phyloP scores from a whole-genome alignment of 116 monocot species.

The Papilionanthe hybrid region DNA sequence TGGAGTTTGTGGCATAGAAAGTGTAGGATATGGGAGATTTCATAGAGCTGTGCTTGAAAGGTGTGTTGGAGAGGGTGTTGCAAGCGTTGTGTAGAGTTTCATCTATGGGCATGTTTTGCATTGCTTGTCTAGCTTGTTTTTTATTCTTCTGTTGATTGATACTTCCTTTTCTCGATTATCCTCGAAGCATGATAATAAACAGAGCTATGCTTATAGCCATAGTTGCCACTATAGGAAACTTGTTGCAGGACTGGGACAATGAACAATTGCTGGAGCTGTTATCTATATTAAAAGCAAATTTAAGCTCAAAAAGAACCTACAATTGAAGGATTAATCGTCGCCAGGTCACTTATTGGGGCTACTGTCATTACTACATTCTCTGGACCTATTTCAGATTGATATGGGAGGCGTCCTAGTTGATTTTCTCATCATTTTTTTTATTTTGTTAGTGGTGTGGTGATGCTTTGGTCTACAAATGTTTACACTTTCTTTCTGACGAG shows the following conservation, averaged over 20 bases:
- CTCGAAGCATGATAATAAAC: conserved; percentile 21
- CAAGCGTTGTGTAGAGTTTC: neutral
- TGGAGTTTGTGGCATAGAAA: neutral
- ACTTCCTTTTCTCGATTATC: neutral
- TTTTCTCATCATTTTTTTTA: conserved; percentile 53
- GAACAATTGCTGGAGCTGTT: conserved; percentile 75
- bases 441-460: conserved; percentile 51
- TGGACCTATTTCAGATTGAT: conserved; percentile 48
- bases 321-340: conserved; percentile 65
- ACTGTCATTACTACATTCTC: conserved; percentile 57
- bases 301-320: conserved; percentile 44
- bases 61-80: neutral
- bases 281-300: conserved; percentile 70
- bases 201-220: conserved; percentile 69
- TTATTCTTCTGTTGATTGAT: neutral
- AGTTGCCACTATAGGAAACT: conserved; percentile 72
- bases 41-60: neutral
- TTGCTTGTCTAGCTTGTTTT: neutral
- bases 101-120: neutral
- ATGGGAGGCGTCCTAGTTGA: conserved; percentile 52
- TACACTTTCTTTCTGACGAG: conserved; percentile 50
- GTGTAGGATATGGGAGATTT: neutral
- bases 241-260: conserved; percentile 92
- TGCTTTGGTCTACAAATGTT: conserved; percentile 68
- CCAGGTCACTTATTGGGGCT: conserved; percentile 65